Base-by-base conservation (phyloP, 306 rosid genomes). In the Coriaria nepalensis region DNA sequence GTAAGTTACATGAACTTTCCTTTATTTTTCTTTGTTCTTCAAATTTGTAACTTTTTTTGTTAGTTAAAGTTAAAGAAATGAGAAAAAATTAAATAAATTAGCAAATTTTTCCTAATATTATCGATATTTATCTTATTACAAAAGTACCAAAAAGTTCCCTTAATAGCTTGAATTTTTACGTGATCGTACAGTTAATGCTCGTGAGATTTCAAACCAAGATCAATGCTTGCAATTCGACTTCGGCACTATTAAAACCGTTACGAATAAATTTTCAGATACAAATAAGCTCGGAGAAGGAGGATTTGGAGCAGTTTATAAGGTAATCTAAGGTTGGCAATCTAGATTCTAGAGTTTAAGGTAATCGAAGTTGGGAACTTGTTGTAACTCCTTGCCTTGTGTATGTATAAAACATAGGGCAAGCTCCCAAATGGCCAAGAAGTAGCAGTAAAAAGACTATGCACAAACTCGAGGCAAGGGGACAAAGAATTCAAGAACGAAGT, bases 241-340 rank as follows among this genome's bases (percentile, higher is more conserved):
- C 7, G 61, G 37, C 2, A 32, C 76, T 7, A 47, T 85, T 8
- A 50, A 68, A n/a, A 56, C 8, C 14, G 94, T 82, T 45, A 80
- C 87, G 39, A 14, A 61, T 40, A 64, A 73, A 37, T 85, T 85
- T 15, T 73, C 74, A 37, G 63, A 56, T 50, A 61, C 66, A 47
- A 77, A 79, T 48, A 71, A 64, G 73, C 86, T 83, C 6, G 94
- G 94, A 33, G 65, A 77, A 69, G 88, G 88, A 49, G 88, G 94
- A 35, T 83, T 83, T 72, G 94, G 94, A 6, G 71, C 84, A 10
- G 94, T 82, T 60, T 82, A 70, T 64, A 78, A 76, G 81, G 93
- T 81, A 11, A 56, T 29, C 2, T 40, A 40, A 4, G 44, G n/a
- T 12, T 6, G 2, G 35, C 6, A 4, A 8, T 7, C 35, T 35